Conservation (phyloP, 352 stramenopile species). For the Pythium dissotocum region DNA sequence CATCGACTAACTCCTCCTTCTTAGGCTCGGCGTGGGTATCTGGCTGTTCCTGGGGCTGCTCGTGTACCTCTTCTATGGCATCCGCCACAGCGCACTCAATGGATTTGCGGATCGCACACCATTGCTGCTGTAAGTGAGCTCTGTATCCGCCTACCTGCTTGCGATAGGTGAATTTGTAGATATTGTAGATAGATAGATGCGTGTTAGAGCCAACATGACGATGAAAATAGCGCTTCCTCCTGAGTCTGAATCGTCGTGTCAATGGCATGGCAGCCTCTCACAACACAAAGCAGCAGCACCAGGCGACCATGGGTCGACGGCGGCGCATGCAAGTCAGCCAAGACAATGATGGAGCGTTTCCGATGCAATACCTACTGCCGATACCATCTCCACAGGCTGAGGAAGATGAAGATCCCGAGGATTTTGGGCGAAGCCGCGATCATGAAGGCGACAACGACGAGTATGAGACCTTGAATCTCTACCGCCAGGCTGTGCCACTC, state of each 20-base stretch:
- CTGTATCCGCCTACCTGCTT: background rate
- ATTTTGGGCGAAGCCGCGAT: background rate
- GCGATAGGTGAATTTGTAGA: background rate
- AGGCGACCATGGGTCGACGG: slow-evolving; percentile 4
- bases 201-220: background rate
- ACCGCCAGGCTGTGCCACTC: slow-evolving; percentile 55
- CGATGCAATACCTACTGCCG: slow-evolving; percentile 22
- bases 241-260: slow-evolving; percentile 8
- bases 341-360: slow-evolving; percentile 5
- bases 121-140: slow-evolving; percentile 18
- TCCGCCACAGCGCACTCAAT: slow-evolving; percentile 69
- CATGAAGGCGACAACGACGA: slow-evolving; percentile 12
- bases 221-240: slow-evolving; percentile 20
- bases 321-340: slow-evolving; percentile 1
- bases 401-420: background rate
- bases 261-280: background rate
- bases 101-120: slow-evolving; percentile 29
- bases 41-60: slow-evolving; percentile 65
- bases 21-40: slow-evolving; percentile 70
- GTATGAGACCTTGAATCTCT: slow-evolving; percentile 33
- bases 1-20: background rate
- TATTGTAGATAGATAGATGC: slow-evolving; percentile 1
- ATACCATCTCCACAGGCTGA: background rate
- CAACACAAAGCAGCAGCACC: background rate
- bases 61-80: slow-evolving; percentile 80